Base-by-base conservation (phyloP, 176 grass and related monocot species). In the Raddia guianensis region DNA sequence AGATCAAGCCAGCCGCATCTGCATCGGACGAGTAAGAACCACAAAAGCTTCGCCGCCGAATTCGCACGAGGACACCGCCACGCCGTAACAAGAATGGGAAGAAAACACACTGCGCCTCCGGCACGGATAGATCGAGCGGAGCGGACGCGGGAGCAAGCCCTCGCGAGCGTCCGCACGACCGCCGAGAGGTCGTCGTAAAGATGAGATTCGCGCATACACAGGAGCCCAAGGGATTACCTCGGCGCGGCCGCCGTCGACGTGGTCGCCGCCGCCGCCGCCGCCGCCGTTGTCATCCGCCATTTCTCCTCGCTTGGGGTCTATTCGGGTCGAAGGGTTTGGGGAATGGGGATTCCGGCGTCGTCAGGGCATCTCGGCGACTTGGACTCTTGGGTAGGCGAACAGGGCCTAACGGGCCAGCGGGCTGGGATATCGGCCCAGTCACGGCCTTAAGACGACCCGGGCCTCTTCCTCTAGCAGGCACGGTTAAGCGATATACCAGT, bases 211-310 rank as follows among this genome's bases (percentile, higher is more conserved):
- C 37, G 18, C 12, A 37, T 2, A 5, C 49, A 4, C 21, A 33
- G 67, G 32, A 45, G 33, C 0, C 12, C 43, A 42, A 65, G 89
- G 44, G 13, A 82, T 89, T 11, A 82, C 87, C 52, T 80, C 83
- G 13, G 78, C 53, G 34, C 87, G 93, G 7, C 45, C 89, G 59
- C 42, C 74, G 56, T 89, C 82, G 14, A 21, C 81, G 71, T 70
- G 78, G 68, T 65, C 69, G 49, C 21, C 82, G 32, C 51, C 84
- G 74, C 32, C n/a, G 77, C 33, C 82, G 20, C 50, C 89, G 74
- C 32, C 77, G 70, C 63, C 80, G 49, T 77, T 65, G 56, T 88
- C 80, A 56, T 89, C 90, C 74, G 91, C 87, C 43, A 86, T 82
- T 48, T 82, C 85, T 82, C 71, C 77, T 59, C 66, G 56, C 35